Evolutionary conservation across 805 yeast species (phyloP).

Genomic region (Lipomyces yamanashiensis): DNA sequence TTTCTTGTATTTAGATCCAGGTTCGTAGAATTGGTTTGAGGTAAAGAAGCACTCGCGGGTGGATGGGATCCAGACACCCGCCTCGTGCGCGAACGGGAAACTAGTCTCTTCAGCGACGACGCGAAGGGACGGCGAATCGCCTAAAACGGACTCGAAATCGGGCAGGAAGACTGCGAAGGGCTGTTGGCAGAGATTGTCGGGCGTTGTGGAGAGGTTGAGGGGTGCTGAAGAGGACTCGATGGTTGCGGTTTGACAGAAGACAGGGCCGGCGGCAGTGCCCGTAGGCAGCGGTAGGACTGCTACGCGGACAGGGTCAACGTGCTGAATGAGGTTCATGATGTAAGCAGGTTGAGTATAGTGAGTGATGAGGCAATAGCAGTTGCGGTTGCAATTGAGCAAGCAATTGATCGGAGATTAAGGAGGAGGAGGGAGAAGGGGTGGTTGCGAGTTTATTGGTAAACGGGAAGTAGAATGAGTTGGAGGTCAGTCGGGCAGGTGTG

Average conservation of each 20-base stretch:
- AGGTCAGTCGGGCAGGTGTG: too few species aligned
- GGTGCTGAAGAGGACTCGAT: background rate
- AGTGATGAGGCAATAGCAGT: background rate
- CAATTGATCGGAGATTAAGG: background rate
- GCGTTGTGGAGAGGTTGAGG: slow-evolving; percentile 5
- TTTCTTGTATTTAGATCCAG: slow-evolving; percentile 5
- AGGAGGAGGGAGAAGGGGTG: background rate
- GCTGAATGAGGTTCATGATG: slow-evolving; percentile 12
- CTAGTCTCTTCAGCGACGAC: slow-evolving; percentile 34
- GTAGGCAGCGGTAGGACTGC: slow-evolving; percentile 13
- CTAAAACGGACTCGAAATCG: slow-evolving; percentile 36
- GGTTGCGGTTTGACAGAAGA: slow-evolving; percentile 7
- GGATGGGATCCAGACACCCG: slow-evolving; percentile 41
- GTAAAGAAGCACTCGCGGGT: slow-evolving; percentile 42
- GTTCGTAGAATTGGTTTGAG: slow-evolving; percentile 37
- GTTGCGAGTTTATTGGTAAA: background rate
- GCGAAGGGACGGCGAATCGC: slow-evolving; percentile 30
- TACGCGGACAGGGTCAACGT: background rate
- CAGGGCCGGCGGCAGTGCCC: slow-evolving; percentile 10
- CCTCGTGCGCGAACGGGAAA: slow-evolving; percentile 43
- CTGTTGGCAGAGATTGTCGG: slow-evolving; percentile 9
- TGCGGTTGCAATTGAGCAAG: background rate
- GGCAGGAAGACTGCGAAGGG: slow-evolving; percentile 35
- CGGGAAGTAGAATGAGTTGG: background rate
- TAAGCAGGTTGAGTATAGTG: background rate